These are phyloP conservation scores for Yarrowia osloensis DNA, from an alignment of 805 yeast species.

Conservation along the genomic window DNA sequence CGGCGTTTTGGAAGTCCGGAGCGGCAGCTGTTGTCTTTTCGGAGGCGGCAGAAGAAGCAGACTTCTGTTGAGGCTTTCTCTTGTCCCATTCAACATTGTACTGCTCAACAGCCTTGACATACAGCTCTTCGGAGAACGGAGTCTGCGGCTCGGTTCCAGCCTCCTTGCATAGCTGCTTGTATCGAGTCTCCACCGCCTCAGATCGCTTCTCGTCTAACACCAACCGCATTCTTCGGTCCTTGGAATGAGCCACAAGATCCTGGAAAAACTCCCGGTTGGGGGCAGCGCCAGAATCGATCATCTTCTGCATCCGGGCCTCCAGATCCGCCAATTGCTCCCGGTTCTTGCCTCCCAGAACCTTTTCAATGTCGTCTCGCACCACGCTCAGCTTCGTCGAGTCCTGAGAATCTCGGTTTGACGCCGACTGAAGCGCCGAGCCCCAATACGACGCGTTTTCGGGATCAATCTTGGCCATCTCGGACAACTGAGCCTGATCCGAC, in stretches of 20 bases:
- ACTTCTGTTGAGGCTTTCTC: background rate
- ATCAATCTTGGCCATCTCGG: constrained; percentile 21
- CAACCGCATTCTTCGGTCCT: background rate
- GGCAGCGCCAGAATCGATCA: constrained; percentile 39
- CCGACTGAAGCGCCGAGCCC: background rate
- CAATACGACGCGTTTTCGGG: constrained; percentile 9
- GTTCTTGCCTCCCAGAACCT: constrained; percentile 3
- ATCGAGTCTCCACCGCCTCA: constrained; percentile 1
- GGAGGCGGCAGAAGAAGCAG: background rate
- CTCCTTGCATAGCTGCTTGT: constrained; percentile 15
- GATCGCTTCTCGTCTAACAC: background rate
- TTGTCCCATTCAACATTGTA: constrained; percentile 21
- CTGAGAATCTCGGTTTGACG: background rate
- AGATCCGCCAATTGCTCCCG: background rate
- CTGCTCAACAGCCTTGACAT: constrained; percentile 6
- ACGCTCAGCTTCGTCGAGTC: background rate
- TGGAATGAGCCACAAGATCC: constrained; percentile 34
- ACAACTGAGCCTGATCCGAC: background rate
- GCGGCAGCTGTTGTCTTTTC: background rate
- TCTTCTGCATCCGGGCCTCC: background rate
- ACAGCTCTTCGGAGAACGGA: constrained; percentile 5
- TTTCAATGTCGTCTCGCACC: constrained; percentile 15
- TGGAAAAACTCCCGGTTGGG: constrained; percentile 37
- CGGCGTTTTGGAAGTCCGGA: background rate
- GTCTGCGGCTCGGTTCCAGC: background rate